Base-by-base conservation (phyloP, 169 alveolate species). In the Plasmodium knowlesi region DNA sequence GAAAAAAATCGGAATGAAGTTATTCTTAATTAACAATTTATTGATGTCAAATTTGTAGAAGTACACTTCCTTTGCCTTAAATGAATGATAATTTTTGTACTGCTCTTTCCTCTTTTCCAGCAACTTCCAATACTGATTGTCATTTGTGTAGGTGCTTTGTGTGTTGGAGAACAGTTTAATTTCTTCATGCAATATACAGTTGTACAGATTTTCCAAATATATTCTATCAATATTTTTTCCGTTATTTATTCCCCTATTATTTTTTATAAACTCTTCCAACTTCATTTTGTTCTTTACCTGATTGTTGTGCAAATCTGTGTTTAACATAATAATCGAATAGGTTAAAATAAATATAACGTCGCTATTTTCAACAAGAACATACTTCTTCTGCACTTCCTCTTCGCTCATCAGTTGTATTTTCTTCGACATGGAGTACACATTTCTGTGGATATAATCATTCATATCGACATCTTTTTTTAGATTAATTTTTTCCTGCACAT, bases 241-340 rank as follows among this genome's bases (percentile, higher is more conserved):
- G 85, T 96, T 97, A 80, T 98, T 97, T 82, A 98, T 97, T 25
- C 99, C 99, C 53, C 97, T 95, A 89, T 97, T 97, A 96, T 98
- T 98, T 74, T 97, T 95, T 61, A 97, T 94, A 86, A 98, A 98
- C 43, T 97, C 98, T 89, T 98, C 99, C 67, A 97, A 92, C 30
- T 95, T 90, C 98, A 97, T 97, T 92, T 97, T 98, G 85, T 95
- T 96, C 89, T 97, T 97, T n/a, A 98, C 98, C 88, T 97, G 98
- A 32, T 95, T 80, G 91, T 97, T 98, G 88, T 98, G 99, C 80
- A 97, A 92, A 92, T 98, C 99, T 34, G 99, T 98, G 95, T 98
- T 98, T 82, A 98, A 95, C 98, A 98, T 97, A 70, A 98, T 97
- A 50, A 98, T 97, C 9, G 99, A 98, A 89, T 97, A 98, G 10